These are phyloP conservation scores for Mytilinidion resinicola DNA, from an alignment of 495 filamentous ascomycete genomes.

Conservation along the genomic window DNA sequence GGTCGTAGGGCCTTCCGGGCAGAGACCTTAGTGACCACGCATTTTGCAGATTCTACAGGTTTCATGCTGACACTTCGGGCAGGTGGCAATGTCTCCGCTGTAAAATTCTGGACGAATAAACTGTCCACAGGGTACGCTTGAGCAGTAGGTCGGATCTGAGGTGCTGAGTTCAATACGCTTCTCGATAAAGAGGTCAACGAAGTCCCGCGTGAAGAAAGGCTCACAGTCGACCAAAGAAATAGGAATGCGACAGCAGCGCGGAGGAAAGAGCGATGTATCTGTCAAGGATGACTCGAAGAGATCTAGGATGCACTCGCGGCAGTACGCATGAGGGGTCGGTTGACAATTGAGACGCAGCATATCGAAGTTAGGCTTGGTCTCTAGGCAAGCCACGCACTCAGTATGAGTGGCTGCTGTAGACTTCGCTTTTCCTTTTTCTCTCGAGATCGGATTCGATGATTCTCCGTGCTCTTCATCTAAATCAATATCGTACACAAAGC, in stretches of 20 bases:
- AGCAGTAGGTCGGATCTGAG: neutral
- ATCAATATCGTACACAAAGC: neutral
- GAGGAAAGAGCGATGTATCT: slow-evolving; percentile 17
- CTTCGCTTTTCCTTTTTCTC: slow-evolving; percentile 4
- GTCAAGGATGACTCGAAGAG: slow-evolving; percentile 3
- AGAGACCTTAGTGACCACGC: neutral
- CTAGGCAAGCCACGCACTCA: slow-evolving; percentile 3
- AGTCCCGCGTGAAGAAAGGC: neutral
- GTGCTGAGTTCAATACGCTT: neutral
- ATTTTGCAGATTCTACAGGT: neutral
- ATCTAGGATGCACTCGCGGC: neutral
- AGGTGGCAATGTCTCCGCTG: slow-evolving; percentile 13
- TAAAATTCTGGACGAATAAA: slow-evolving; percentile 19
- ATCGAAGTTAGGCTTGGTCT: slow-evolving; percentile 1
- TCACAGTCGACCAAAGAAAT: slow-evolving; percentile 9
- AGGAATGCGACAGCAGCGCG: slow-evolving; percentile 19
- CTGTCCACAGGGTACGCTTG: neutral
- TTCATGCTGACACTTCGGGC: neutral
- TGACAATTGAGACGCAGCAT: neutral
- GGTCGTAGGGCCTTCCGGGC: neutral
- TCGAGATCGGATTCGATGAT: neutral
- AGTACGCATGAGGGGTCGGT: slow-evolving; percentile 1
- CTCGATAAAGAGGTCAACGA: neutral
- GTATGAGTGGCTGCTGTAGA: neutral
- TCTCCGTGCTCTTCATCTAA: neutral